A percentile compares a stretch with the other conserved stretches of the same genome.
Evolutionary conservation across 768 basidiomycete species (phyloP).

Genomic region (Amanita exitialis): DNA sequence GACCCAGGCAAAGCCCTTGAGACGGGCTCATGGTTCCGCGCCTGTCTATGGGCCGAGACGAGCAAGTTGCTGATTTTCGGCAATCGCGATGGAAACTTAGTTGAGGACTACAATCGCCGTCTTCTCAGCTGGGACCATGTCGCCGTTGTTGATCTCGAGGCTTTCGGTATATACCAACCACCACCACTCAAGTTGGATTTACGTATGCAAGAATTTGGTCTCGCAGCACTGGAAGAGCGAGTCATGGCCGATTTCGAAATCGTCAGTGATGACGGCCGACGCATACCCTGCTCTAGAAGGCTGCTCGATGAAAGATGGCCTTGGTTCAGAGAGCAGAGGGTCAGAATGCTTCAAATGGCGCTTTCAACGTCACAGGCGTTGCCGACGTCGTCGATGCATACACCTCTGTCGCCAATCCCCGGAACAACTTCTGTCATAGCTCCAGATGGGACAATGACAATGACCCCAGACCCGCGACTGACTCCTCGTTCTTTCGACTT

Average conservation of each 20-base stretch:
- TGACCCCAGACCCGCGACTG: conserved; percentile 55
- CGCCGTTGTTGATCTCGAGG: conserved; percentile 83
- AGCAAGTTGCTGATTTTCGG: conserved; percentile 90
- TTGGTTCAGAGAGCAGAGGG: conserved; percentile 79
- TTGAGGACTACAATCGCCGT: conserved; percentile 88
- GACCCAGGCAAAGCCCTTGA: conserved; percentile 82
- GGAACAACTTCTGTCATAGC: conserved; percentile 27
- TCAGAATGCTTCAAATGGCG: conserved; percentile 48
- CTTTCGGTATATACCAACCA: conserved; percentile 92
- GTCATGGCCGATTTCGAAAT: conserved; percentile 87
- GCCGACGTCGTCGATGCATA: conserved; percentile 51
- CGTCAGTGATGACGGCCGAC: conserved; percentile 83
- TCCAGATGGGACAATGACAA: conserved; percentile 15
- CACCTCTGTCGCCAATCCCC: conserved; percentile 52
- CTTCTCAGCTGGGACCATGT: conserved; percentile 89
- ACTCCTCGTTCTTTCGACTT: conserved; percentile 72
- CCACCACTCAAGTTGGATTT: conserved; percentile 57
- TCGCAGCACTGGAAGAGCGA: conserved; percentile 74
- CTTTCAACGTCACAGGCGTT: conserved; percentile 44
- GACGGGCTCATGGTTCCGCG: conserved; percentile 91
- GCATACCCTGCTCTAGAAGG: conserved; percentile 72
- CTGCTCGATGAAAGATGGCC: conserved; percentile 90
- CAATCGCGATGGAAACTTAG: conserved; percentile 77
- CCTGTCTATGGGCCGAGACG: conserved; percentile 75
- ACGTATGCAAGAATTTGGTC: conserved; percentile 75